Conservation (phyloP, 768 basidiomycete species). For the Mycena amicta region DNA sequence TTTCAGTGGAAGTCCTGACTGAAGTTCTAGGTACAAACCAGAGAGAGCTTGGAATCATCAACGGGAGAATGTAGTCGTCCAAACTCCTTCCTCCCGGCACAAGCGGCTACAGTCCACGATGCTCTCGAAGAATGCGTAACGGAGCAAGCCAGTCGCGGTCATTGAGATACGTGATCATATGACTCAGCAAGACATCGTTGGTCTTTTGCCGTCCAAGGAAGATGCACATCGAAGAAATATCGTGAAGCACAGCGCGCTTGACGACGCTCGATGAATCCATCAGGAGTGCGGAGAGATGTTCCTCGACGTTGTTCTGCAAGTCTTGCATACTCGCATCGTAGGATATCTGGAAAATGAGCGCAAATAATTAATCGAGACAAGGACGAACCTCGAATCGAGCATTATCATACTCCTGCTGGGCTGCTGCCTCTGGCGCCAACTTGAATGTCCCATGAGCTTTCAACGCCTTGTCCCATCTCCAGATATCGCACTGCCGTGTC, state of each 20-base stretch:
- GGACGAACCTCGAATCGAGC: slow-evolving; percentile 73
- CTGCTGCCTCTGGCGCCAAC: slow-evolving; percentile 51
- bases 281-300: slow-evolving; percentile 82
- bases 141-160: slow-evolving; percentile 91
- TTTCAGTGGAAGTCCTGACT: slow-evolving; percentile 5
- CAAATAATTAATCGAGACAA: background rate
- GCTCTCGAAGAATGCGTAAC: slow-evolving; percentile 92
- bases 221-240: slow-evolving; percentile 87
- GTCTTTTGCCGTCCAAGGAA: slow-evolving; percentile 93
- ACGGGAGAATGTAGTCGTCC: slow-evolving; percentile 95
- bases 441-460: slow-evolving; percentile 81
- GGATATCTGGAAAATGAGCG: slow-evolving; percentile 60
- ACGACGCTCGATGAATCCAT: slow-evolving; percentile 89
- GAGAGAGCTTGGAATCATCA: slow-evolving; percentile 96
- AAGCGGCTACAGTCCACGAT: slow-evolving; percentile 95
- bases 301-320: slow-evolving; percentile 81
- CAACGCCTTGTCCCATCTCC: slow-evolving; percentile 90
- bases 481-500: slow-evolving; percentile 86
- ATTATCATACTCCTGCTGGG: slow-evolving; percentile 67
- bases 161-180: slow-evolving; percentile 85
- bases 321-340: slow-evolving; percentile 89
- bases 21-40: slow-evolving; percentile 50
- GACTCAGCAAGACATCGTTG: slow-evolving; percentile 91
- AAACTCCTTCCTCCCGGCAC: slow-evolving; percentile 88
- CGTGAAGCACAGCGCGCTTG: slow-evolving; percentile 85